Percentiles rank a stretch among this genome's conserved stretches.
phyloP scores from a whole-genome alignment of 2,329 filamentous ascomycete species.

The Xylariales sp. region DNA sequence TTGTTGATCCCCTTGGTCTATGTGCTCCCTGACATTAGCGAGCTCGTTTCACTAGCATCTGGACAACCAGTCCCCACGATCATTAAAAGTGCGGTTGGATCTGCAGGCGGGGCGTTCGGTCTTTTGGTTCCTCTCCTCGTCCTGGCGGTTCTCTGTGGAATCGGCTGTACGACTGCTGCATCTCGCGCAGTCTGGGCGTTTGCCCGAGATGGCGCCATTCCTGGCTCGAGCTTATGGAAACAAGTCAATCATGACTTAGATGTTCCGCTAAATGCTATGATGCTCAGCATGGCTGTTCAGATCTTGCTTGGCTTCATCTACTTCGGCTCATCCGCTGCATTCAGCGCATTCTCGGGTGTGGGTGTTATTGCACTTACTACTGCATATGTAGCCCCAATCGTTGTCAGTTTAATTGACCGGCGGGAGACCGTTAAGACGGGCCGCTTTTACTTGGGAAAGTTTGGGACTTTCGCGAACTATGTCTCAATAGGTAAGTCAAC shows the following conservation, averaged over 20 bases:
- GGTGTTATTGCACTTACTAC: constrained; percentile 67
- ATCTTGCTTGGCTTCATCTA: constrained; percentile 63
- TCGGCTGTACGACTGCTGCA: constrained; percentile 64
- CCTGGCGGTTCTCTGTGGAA: constrained; percentile 62
- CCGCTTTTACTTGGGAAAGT: constrained; percentile 55
- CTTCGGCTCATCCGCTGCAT: constrained; percentile 65
- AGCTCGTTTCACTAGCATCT: constrained; percentile 47
- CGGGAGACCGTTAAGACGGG: constrained; percentile 54
- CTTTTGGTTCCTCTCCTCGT: constrained; percentile 62
- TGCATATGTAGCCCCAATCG: constrained; percentile 64
- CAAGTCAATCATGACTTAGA: constrained; percentile 58
- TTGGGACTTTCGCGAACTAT: constrained; percentile 60
- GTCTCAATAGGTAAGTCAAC: constrained; percentile 56
- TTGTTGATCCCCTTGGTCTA: constrained; percentile 68
- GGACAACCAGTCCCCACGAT: constrained; percentile 63
- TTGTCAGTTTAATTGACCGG: constrained; percentile 56
- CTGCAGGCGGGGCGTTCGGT: constrained; percentile 55
- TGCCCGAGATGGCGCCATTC: constrained; percentile 65
- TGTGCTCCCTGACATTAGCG: constrained; percentile 59
- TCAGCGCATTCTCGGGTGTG: constrained; percentile 67
- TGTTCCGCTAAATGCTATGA: constrained; percentile 67
- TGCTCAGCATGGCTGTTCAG: constrained; percentile 64
- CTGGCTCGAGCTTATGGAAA: constrained; percentile 57
- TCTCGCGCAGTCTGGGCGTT: constrained; percentile 68
- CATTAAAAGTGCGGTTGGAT: constrained; percentile 58